A percentile compares a stretch with the other conserved stretches of the same genome.
Evolutionary conservation across 306 rosid species (phyloP).

Genomic region (Ormosia emarginata): DNA sequence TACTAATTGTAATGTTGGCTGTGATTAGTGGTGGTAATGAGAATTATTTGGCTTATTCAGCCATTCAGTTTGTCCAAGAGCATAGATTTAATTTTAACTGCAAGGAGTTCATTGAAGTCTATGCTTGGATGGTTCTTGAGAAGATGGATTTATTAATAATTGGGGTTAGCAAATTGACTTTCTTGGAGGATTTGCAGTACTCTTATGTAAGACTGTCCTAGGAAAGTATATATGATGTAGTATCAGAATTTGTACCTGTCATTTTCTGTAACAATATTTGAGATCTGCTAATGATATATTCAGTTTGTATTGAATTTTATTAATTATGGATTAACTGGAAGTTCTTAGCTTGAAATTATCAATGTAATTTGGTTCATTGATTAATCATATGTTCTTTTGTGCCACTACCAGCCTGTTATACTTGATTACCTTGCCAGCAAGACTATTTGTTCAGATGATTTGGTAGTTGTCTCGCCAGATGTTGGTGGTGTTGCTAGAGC

Average conservation of each 20-base stretch:
- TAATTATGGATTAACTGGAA: not conserved
- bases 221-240: not conserved
- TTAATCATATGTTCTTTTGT: conserved; percentile 25
- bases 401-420: conserved; percentile 81
- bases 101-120: not conserved
- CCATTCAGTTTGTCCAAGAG: not conserved
- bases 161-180: conserved; percentile 1
- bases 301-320: not conserved
- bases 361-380: conserved; percentile 12
- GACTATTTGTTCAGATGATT: conserved; percentile 81
- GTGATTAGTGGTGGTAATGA: not conserved
- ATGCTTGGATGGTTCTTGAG: not conserved
- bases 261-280: conserved; percentile 1
- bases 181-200: not conserved
- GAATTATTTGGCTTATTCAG: not conserved
- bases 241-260: not conserved
- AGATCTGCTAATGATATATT: not conserved
- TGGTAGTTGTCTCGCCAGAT: conserved; percentile 98
- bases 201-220: not conserved
- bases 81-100: not conserved
- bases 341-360: not conserved
- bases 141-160: not conserved
- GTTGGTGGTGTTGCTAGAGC: conserved; percentile 99
- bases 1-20: not conserved
- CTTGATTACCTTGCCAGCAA: conserved; percentile 99